Percentiles rank a stretch among this genome's conserved stretches.
phyloP scores from a whole-genome alignment of 306 rosid genomes.

The Prunus kanzakura region DNA sequence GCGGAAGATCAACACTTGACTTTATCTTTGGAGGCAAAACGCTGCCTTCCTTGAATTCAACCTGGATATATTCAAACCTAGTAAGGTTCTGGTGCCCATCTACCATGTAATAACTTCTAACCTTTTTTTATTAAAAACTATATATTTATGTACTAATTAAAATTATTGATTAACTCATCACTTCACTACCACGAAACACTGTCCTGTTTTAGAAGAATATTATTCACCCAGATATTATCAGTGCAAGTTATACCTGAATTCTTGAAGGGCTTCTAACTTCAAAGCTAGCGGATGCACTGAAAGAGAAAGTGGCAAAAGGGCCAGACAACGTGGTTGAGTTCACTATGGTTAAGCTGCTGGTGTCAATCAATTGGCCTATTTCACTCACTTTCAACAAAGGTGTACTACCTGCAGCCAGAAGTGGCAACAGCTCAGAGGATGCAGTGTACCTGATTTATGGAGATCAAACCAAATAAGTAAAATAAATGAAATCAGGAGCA shows the following conservation, averaged over 20 bases:
- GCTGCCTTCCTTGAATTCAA: slow-evolving; percentile 81
- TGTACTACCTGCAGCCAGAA: slow-evolving; percentile 71
- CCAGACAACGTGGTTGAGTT: slow-evolving; percentile 69
- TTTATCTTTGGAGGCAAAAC: slow-evolving; percentile 82
- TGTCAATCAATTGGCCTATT: slow-evolving; percentile 72
- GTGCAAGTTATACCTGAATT: slow-evolving; percentile 60
- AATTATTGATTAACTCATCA: not conserved
- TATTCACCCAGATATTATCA: slow-evolving; percentile 1
- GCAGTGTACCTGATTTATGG: slow-evolving; percentile 75
- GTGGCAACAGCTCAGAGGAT: slow-evolving; percentile 87
- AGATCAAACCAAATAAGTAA: slow-evolving; percentile 12
- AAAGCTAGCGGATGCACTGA: slow-evolving; percentile 84
- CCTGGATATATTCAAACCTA: slow-evolving; percentile 46
- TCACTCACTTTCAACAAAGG: slow-evolving; percentile 75
- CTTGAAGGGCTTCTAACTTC: slow-evolving; percentile 90
- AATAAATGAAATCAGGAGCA: not conserved
- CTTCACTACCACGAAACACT: not conserved
- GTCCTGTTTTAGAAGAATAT: not conserved
- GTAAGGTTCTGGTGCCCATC: slow-evolving; percentile 14
- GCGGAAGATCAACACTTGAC: slow-evolving; percentile 70
- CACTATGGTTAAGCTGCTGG: slow-evolving; percentile 42
- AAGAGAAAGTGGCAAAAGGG: slow-evolving; percentile 61
- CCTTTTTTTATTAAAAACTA: too few species aligned
- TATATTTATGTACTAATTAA: not conserved
- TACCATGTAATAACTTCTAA: not conserved